Base-by-base conservation (phyloP, 192 early-diverging fungal genomes). In the Entophlyctis luteolus region DNA sequence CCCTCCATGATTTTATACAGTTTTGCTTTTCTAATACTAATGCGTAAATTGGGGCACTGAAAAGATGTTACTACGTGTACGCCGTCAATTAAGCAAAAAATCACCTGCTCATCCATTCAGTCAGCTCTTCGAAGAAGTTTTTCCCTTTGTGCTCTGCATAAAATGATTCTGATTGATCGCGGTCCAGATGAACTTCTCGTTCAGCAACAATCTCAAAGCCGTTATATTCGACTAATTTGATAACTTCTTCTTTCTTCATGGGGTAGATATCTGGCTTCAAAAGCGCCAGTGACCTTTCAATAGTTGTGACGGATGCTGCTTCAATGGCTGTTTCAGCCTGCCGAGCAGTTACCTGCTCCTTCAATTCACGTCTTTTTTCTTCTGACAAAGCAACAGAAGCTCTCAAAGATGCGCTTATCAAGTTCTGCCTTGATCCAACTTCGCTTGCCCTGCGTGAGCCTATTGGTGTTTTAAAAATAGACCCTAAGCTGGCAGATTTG, bases 261-360 rank as follows among this genome's bases (percentile, higher is more conserved):
- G 76, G 81, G 50, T 78, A 78, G 20, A 75, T 78, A 39, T 84
- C 82, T 33, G 82, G 82, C 57, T 83, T 83, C 29, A 83, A 76
- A n/a, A 83, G 52, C 1, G 81, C 81, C 22, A 83, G 54, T 0
- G 78, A 80, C 4, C 75, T n/a, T 49, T 79, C 68, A 4, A 72
- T 53, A n/a, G 23, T 36, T 28, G 72, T 33, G 2, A 23, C 14
- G 1, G 35, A 33, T 3, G 27, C 53, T 37, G 48, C 55, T 25
- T 8, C 16, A 25, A 34, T 45, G 2, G 54, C 16, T 31, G 6
- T 14, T 23, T 35, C 12, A 2, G 55, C 67, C 10, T 35, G 57
- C 57, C 33, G 48, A 14, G 38, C 8, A 42, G n/a, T n/a, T n/a
- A 42, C 31, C 16, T 37, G 33, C 28, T 23, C 36, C 50, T 76